Evolutionary conservation across 106 monocot genomes (phyloP).

Genomic region (Dactylorhiza incarnata): DNA sequence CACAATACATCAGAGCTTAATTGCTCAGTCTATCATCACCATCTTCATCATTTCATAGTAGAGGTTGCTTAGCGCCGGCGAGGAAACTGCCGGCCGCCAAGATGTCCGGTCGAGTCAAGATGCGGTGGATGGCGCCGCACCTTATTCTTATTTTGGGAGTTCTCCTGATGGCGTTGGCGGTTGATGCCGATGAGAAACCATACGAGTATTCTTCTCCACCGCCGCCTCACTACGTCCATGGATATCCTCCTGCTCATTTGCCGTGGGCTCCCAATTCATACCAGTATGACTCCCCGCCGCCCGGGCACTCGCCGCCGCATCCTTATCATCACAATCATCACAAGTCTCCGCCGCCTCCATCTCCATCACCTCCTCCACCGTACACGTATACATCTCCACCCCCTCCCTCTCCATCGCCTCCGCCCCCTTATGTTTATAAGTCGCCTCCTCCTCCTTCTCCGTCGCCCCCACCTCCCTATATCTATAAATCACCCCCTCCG

Average conservation of each 20-base stretch:
- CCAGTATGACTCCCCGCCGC: background rate
- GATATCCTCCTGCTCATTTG: background rate
- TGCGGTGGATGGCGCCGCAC: too few species aligned
- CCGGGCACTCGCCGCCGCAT: background rate
- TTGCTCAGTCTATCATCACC: too few species aligned
- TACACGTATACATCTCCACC: background rate
- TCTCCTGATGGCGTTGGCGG: too few species aligned
- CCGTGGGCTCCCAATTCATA: background rate
- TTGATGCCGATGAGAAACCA: background rate
- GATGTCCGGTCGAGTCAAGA: too few species aligned
- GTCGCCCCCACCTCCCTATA: background rate
- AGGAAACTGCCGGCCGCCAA: too few species aligned
- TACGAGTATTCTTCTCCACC: background rate
- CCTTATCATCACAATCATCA: background rate
- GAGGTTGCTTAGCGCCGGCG: too few species aligned
- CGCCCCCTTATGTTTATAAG: background rate
- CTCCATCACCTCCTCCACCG: background rate
- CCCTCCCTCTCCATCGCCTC: background rate
- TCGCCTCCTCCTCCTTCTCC: background rate
- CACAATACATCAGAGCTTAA: too few species aligned
- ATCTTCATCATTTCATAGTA: too few species aligned
- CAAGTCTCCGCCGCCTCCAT: background rate
- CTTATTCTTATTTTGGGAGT: too few species aligned
- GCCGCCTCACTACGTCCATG: background rate
- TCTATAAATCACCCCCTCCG: background rate